Evolutionary conservation across 768 basidiomycete species (phyloP).

Genomic region (Astraeus odoratus): DNA sequence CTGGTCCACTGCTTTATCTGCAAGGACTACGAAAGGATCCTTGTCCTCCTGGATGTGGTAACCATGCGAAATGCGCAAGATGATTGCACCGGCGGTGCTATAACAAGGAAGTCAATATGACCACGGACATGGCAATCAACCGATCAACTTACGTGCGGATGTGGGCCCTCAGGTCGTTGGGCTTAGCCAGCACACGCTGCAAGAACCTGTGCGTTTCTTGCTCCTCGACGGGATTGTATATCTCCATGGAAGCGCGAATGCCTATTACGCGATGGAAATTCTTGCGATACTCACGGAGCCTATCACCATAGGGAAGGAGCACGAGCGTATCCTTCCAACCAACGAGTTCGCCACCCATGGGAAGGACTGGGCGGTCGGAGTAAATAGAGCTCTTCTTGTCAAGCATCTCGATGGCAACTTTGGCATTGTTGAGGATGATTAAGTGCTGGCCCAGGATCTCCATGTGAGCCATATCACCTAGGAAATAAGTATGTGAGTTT

Average conservation of each 20-base stretch:
- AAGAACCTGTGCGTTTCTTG: constrained; percentile 39
- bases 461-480: constrained; percentile 56
- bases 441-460: constrained; percentile 56
- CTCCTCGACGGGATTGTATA: constrained; percentile 32
- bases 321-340: constrained; percentile 30
- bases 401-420: constrained; percentile 47
- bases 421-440: constrained; percentile 47
- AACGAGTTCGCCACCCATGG: constrained; percentile 33
- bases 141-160: constrained; percentile 31
- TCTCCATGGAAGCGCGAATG: constrained; percentile 28
- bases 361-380: constrained; percentile 52
- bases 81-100: constrained; percentile 49
- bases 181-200: constrained; percentile 31
- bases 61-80: constrained; percentile 49
- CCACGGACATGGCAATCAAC: background rate
- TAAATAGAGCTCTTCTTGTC: constrained; percentile 63
- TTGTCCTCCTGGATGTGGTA: constrained; percentile 45
- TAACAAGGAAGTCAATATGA: background rate
- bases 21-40: constrained; percentile 46
- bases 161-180: constrained; percentile 30
- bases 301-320: constrained; percentile 34
- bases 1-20: constrained; percentile 44
- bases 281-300: constrained; percentile 36
- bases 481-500: background rate
- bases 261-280: constrained; percentile 37